A percentile compares a stretch with the other conserved stretches of the same genome.
Conservation (phyloP, 2,329 filamentous ascomycete species). For the Ilyonectria mors-panacis region DNA sequence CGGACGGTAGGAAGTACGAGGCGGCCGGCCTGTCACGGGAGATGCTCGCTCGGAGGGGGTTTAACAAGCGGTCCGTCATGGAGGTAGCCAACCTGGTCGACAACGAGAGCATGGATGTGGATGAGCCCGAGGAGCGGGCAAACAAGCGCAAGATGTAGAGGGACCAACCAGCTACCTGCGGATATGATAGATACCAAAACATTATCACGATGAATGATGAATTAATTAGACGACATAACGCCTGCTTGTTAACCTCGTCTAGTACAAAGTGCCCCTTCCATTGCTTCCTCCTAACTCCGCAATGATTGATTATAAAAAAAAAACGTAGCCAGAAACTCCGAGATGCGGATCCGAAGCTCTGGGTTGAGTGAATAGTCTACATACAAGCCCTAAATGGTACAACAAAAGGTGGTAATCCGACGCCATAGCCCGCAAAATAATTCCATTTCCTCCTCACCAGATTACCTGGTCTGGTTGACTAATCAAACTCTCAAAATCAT, state of each 20-base stretch:
- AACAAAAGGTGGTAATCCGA: constrained; percentile 43
- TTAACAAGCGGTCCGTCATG: constrained; percentile 57
- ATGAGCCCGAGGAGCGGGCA: constrained; percentile 66
- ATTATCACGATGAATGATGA: constrained; percentile 49
- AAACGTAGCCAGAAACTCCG: constrained; percentile 42
- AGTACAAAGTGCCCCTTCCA: constrained; percentile 37
- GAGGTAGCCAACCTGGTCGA: constrained; percentile 60
- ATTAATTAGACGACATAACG: constrained; percentile 48
- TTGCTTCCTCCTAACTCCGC: constrained; percentile 27
- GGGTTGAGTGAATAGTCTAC: constrained; percentile 44
- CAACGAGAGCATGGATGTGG: constrained; percentile 70
- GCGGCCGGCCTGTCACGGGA: constrained; percentile 42
- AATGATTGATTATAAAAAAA: constrained; percentile 31
- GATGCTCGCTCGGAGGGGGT: constrained; percentile 43
- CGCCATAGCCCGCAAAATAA: constrained; percentile 42
- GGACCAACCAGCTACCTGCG: neutral
- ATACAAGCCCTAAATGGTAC: constrained; percentile 46
- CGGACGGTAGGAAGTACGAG: constrained; percentile 56
- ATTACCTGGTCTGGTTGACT: constrained; percentile 35
- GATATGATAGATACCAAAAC: constrained; percentile 30
- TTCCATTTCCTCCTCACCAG: constrained; percentile 23
- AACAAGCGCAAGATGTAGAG: constrained; percentile 68
- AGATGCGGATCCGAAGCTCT: constrained; percentile 33
- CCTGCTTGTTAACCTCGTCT: constrained; percentile 39
- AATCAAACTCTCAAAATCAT: constrained; percentile 46